phyloP scores from a whole-genome alignment of 306 rosid species.

The Cicer chorassanicum region DNA sequence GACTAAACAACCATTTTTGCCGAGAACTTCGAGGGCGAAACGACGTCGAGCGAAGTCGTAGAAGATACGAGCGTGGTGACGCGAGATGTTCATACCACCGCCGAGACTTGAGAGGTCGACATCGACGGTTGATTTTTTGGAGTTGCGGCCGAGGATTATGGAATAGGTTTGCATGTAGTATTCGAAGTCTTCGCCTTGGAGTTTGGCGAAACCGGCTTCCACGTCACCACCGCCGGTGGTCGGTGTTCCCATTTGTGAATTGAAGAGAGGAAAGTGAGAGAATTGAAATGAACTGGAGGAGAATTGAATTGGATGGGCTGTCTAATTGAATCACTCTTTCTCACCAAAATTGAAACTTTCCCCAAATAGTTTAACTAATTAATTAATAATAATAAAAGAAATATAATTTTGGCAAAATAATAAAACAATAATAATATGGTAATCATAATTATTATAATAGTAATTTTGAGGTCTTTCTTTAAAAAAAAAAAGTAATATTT shows the following conservation, averaged over 20 bases:
- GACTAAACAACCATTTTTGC: conserved; percentile 93
- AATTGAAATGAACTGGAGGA: background rate
- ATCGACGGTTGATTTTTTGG: conserved; percentile 94
- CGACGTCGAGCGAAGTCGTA: conserved; percentile 97
- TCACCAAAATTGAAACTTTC: background rate
- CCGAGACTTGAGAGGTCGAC: conserved; percentile 99
- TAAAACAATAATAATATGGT: no score
- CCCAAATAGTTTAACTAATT: background rate
- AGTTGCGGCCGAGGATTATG: conserved; percentile 92
- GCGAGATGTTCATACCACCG: conserved; percentile 99
- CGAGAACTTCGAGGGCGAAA: conserved; percentile 93
- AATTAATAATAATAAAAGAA: no score
- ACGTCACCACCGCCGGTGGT: conserved; percentile 68
- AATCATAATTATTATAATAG: no score
- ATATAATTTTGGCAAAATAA: no score
- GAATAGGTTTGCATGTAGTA: conserved; percentile 99
- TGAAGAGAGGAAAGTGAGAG: background rate
- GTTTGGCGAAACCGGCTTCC: conserved; percentile 98
- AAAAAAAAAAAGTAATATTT: no score
- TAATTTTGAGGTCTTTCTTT: no score
- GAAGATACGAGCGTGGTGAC: conserved; percentile 97
- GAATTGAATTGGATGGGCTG: background rate
- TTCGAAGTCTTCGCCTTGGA: conserved; percentile 97
- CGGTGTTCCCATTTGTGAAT: conserved; percentile 52
- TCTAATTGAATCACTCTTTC: background rate